These are phyloP conservation scores for Rhynchosporium secalis DNA, from an alignment of 2,329 filamentous ascomycete genomes.

Conservation along the genomic window DNA sequence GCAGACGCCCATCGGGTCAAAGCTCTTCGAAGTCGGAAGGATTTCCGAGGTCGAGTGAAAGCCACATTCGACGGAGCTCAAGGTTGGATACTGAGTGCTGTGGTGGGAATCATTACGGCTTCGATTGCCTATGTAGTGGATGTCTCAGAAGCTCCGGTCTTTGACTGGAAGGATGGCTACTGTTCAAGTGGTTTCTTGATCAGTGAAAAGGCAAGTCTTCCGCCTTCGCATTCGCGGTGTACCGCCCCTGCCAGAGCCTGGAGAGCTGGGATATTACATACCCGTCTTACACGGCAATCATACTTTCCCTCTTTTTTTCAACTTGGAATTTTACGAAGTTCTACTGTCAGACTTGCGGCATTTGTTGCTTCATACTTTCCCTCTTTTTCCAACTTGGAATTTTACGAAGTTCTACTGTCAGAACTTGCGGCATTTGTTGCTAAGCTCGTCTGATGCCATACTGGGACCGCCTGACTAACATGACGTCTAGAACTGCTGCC, in stretches of 20 bases:
- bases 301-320: too few species aligned
- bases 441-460: too few species aligned
- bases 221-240: neutral
- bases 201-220: constrained; percentile 60
- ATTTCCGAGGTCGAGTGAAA: constrained; percentile 76
- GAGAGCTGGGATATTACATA: neutral
- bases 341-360: too few species aligned
- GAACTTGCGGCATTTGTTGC: too few species aligned
- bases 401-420: too few species aligned
- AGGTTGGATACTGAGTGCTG: constrained; percentile 89
- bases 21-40: constrained; percentile 76
- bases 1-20: constrained; percentile 90
- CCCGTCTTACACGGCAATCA: neutral
- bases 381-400: too few species aligned
- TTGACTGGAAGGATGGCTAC: constrained; percentile 89
- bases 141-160: constrained; percentile 79
- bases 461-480: constrained; percentile 25
- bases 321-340: too few species aligned
- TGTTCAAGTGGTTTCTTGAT: constrained; percentile 71
- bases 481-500: constrained; percentile 52
- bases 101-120: constrained; percentile 86
- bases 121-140: constrained; percentile 86
- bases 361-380: too few species aligned
- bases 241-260: neutral
- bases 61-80: constrained; percentile 83